These are phyloP conservation scores for Bisporella sp. DNA, from an alignment of 2,329 filamentous ascomycete genomes.

Conservation along the genomic window DNA sequence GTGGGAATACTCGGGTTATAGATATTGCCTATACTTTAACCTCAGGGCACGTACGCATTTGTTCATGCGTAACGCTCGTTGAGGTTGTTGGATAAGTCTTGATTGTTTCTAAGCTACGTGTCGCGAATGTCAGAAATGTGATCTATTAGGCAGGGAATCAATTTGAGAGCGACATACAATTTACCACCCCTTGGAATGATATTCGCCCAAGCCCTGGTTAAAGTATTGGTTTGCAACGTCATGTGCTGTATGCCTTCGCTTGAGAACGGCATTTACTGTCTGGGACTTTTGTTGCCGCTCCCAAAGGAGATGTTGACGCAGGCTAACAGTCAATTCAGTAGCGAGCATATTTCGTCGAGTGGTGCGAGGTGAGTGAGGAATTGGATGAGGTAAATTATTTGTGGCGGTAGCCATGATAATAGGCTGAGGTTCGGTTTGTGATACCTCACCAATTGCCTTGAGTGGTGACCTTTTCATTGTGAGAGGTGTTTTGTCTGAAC, in stretches of 20 bases:
- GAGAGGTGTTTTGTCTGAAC: constrained; percentile 38
- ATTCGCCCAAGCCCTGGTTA: constrained; percentile 70
- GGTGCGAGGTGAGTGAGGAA: constrained; percentile 81
- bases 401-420: constrained; percentile 62
- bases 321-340: constrained; percentile 86
- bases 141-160: no score
- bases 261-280: constrained; percentile 80
- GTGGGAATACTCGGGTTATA: no score
- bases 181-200: constrained; percentile 85
- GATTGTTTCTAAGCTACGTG: no score
- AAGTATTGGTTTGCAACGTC: constrained; percentile 89
- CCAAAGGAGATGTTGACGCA: constrained; percentile 87
- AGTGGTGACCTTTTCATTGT: constrained; percentile 41
- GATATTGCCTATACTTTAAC: no score
- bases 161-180: no score
- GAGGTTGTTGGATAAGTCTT: no score
- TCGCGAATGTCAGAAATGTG: no score
- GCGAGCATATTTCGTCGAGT: constrained; percentile 93
- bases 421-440: no score
- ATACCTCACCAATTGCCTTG: constrained; percentile 31
- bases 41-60: no score
- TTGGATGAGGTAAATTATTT: constrained; percentile 51
- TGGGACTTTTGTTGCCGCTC: constrained; percentile 92
- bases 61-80: no score
- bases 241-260: constrained; percentile 83